Evolutionary conservation across 1,139 yeast species (phyloP), one percentile per base, ranked within the genome.

Genomic region (Yamadazyma sp.): DNA sequence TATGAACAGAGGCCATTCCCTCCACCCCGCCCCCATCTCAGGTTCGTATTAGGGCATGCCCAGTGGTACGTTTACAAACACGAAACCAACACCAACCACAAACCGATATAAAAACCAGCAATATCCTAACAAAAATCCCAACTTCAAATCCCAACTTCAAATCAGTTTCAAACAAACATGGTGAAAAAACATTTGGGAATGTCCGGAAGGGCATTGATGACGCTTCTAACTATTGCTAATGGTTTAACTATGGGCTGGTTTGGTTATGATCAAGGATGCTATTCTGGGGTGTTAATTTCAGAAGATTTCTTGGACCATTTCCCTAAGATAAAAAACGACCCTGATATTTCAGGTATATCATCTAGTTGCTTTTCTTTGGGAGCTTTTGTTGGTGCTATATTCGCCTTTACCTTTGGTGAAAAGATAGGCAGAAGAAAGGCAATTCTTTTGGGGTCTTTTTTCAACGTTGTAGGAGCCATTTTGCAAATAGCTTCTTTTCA

Each of bases 201-300:
- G 11, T 35, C 48, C 10, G 53, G 53, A 9, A 48, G 41, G 17
- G 17, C 28, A 2, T 38, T 48, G 14, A 34, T 49, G 27, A 37
- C 41, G 4, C 27, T 48, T 11, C 40, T 49, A 27, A 48, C 53
- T 3, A n/a, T 47, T 2, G 40, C 46, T 17, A 45, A 48, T 37
- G 49, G 49, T 31, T 42, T 47, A 4, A 44, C 46, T 15, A 46
- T 47, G 43, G 50, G 48, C 4, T 46, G 46, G 47, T 83, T 83
- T 54, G 91, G 91, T 40, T 82, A 81, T 51, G 88, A 83, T 56
- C 89, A 83, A 59, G 89, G 89, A 53, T 73, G 83, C 40, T 79
- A 81, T 82, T 73, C 83, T 14, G 83, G 85, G 49, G 65, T 79
- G 37, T 77, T 66, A 48, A 58, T 62, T 37, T 49, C 69, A 32